A percentile compares a stretch with the other conserved stretches of the same genome.
Evolutionary conservation across 83 land plant genomes (phyloP).

Genomic region (Diphasiastrum complanatum): DNA sequence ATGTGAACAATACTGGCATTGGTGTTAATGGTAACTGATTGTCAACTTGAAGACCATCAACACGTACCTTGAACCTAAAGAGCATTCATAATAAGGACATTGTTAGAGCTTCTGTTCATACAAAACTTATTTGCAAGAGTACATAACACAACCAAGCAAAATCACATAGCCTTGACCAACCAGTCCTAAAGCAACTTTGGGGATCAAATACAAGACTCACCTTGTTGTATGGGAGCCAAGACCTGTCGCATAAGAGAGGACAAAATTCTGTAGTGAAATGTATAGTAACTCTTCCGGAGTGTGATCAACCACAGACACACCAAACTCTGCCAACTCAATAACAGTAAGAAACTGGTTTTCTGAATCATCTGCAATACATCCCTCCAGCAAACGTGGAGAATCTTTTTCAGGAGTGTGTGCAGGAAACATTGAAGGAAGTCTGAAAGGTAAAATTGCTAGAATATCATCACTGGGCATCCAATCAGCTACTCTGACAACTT

Average conservation of each 20-base stretch:
- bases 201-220: too few relatives aligned
- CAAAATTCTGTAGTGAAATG: constrained; percentile 71
- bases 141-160: too few relatives aligned
- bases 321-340: constrained; percentile 83
- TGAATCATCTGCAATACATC: too few relatives aligned
- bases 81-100: too few relatives aligned
- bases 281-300: constrained; percentile 94
- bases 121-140: too few relatives aligned
- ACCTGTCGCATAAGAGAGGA: constrained; percentile 72
- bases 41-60: constrained; percentile 83
- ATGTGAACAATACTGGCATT: constrained; percentile 91
- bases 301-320: constrained; percentile 83
- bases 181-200: too few relatives aligned
- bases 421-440: constrained; percentile 19
- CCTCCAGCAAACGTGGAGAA: neutral
- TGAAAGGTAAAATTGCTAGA: constrained; percentile 18
- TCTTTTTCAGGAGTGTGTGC: constrained; percentile 15
- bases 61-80: constrained; percentile 82
- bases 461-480: constrained; percentile 68
- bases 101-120: too few relatives aligned
- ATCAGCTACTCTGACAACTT: constrained; percentile 66
- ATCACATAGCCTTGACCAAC: too few relatives aligned
- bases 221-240: constrained; percentile 82
- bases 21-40: constrained; percentile 90
- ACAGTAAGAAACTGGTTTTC: constrained; percentile 65